A percentile compares a stretch with the other conserved stretches of the same genome.
These are phyloP conservation scores for Canna indica DNA, from an alignment of 176 grass and related monocot species.

Conservation along the genomic window DNA sequence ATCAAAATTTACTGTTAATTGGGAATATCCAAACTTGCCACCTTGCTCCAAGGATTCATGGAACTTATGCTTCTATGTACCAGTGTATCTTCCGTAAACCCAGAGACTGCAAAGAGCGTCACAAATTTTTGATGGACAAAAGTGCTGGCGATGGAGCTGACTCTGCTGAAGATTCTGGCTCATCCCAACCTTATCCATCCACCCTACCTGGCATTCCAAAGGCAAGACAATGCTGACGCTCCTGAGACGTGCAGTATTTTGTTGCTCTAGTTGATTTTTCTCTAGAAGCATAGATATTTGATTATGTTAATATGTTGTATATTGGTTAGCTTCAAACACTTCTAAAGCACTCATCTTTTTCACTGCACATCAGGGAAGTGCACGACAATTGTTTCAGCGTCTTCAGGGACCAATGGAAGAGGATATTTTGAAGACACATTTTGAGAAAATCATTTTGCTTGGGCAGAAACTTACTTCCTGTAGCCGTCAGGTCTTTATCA, in stretches of 20 bases:
- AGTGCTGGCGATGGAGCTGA: constrained; percentile 79
- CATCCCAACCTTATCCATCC: constrained; percentile 74
- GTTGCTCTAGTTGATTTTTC: constrained; percentile 12
- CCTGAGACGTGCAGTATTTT: background rate
- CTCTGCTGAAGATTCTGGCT: constrained; percentile 91
- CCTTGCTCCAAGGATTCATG: background rate
- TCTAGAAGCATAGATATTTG: background rate
- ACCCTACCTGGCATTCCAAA: constrained; percentile 33
- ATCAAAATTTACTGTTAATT: background rate
- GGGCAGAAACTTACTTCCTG: constrained; percentile 44
- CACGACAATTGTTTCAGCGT: constrained; percentile 90
- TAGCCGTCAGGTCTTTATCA: constrained; percentile 46
- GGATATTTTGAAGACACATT: constrained; percentile 72
- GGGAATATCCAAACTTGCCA: background rate
- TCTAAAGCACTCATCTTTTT: constrained; percentile 7
- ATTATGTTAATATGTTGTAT: background rate
- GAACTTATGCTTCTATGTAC: background rate
- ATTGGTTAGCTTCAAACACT: background rate
- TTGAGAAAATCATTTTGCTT: constrained; percentile 84
- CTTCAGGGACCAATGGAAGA: constrained; percentile 89
- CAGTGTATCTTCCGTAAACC: constrained; percentile 85
- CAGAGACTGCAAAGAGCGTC: constrained; percentile 76
- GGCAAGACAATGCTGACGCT: constrained; percentile 9
- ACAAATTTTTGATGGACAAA: constrained; percentile 80
- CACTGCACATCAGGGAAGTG: constrained; percentile 65